Base-by-base conservation (phyloP, 2,329 filamentous ascomycete species). In the Exophiala sp. region DNA sequence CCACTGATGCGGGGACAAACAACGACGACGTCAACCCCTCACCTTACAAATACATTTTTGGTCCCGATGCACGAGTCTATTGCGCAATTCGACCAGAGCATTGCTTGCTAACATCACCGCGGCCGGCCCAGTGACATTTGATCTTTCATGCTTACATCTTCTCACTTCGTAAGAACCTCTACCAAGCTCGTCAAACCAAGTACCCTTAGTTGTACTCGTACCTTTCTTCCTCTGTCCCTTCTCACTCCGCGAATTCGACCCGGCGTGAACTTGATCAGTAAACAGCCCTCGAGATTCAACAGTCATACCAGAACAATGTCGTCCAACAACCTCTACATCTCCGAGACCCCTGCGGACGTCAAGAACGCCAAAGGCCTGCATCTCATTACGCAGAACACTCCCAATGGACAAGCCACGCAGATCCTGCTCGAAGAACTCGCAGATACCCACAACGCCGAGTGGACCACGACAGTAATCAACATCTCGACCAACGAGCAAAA, bases 361-460 rank as follows among this genome's bases (percentile, higher is more conserved):
- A 74, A 74, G 63, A 69, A 75, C 49, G 74, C 75, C 54, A 76
- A 76, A 55, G 78, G 78, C 35, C 69, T 81, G 34, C 76, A 80
- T 61, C 67, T 81, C 2, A 70, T 81, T 62, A 81, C 78, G 0
- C 69, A 71, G 62, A 73, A 65, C 60, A 80, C 78, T 1, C 77
- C 77, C 38, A 81, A 80, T 64, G 77, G 77, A 24, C 70, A 76
- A 57, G 77, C 78, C 18, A 73, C 78, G 1, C 76, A 78, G 62
- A 79, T 80, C 63, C 67, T 80, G 57, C 74, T 80, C n/a, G 79
- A 82, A 61, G 79, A 82, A 63, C 68, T 82, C 20, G 74, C 75
- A 39, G 74, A 76, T 12, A 57, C 65, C 24, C 82, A 82, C 62
- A 76, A 75, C 41, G 75, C 71, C 1, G 62, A 76, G 53, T 81